Percentiles rank a stretch among this genome's conserved stretches.
These are phyloP conservation scores for Tremellales sp. DNA, from an alignment of 1,284 basidiomycete genomes.

Conservation along the genomic window DNA sequence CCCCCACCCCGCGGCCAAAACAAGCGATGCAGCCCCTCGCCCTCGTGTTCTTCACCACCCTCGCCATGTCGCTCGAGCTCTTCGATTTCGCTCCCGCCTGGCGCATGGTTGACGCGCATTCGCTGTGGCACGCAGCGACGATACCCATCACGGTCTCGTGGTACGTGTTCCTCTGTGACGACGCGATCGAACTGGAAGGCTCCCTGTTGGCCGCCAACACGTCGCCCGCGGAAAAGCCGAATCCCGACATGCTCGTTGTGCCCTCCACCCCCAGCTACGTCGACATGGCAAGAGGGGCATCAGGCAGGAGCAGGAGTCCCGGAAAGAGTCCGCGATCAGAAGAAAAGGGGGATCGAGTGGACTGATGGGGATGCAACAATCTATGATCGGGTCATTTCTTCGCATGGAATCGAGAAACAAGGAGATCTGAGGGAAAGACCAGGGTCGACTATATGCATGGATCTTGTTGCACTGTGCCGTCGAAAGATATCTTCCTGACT, in stretches of 20 bases:
- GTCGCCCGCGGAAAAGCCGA: too few species aligned
- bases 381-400: too few species aligned
- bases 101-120: constrained; percentile 83
- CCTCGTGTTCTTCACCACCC: constrained; percentile 67
- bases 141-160: constrained; percentile 73
- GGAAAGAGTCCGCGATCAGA: constrained; percentile 7
- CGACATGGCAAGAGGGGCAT: constrained; percentile 9
- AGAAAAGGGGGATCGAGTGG: too few species aligned
- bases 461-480: too few species aligned
- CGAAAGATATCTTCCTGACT: too few species aligned
- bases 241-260: too few species aligned
- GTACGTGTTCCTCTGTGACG: constrained; percentile 63
- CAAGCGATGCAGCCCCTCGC: constrained; percentile 56
- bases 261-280: too few species aligned
- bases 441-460: too few species aligned
- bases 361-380: too few species aligned
- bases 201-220: too few species aligned
- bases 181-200: constrained; percentile 36
- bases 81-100: constrained; percentile 84
- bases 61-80: constrained; percentile 76
- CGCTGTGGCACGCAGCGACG: constrained; percentile 90
- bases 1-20: constrained; percentile 35
- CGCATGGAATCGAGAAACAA: too few species aligned
- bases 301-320: constrained; percentile 5
- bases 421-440: too few species aligned